Percentiles rank a stretch among this genome's conserved stretches.
These are phyloP conservation scores for Aspergillus piperis DNA, from an alignment of 2,329 filamentous ascomycete species.

Conservation along the genomic window DNA sequence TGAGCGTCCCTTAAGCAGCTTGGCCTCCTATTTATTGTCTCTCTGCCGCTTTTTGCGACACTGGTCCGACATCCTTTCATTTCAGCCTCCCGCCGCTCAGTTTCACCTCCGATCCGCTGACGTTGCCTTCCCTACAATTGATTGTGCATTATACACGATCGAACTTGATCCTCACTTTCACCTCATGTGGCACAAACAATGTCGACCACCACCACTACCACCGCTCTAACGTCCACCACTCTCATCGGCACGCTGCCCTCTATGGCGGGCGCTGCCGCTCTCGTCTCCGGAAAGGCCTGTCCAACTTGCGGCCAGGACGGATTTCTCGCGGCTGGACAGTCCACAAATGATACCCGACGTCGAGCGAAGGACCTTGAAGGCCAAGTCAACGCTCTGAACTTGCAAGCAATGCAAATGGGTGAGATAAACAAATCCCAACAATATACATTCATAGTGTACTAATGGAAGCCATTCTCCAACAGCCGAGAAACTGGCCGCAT, in stretches of 20 bases:
- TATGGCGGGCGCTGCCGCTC: slow-evolving; percentile 29
- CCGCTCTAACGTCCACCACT: slow-evolving; percentile 31
- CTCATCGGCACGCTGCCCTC: slow-evolving; percentile 34
- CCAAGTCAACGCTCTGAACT: slow-evolving; percentile 55
- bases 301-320: slow-evolving; percentile 43
- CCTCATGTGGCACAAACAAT: slow-evolving; percentile 23
- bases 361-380: slow-evolving; percentile 56
- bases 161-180: background rate
- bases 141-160: background rate
- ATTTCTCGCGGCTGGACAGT: slow-evolving; percentile 24
- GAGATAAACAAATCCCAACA: slow-evolving; percentile 13
- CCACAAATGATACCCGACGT: slow-evolving; percentile 38
- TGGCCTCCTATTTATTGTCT: background rate
- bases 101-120: slow-evolving; percentile 2
- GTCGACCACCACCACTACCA: slow-evolving; percentile 27
- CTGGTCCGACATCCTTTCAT: slow-evolving; percentile 15
- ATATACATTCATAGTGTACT: background rate
- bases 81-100: slow-evolving; percentile 7
- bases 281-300: slow-evolving; percentile 32
- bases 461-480: background rate
- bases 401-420: slow-evolving; percentile 57
- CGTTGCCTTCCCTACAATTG: background rate
- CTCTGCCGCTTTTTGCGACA: slow-evolving; percentile 12
- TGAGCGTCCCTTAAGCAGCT: background rate
- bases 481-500: slow-evolving; percentile 62